Evolutionary conservation across 352 stramenopile genomes (phyloP), one percentile per base, ranked within the genome.

Genomic region (Pythium dissotocum): DNA sequence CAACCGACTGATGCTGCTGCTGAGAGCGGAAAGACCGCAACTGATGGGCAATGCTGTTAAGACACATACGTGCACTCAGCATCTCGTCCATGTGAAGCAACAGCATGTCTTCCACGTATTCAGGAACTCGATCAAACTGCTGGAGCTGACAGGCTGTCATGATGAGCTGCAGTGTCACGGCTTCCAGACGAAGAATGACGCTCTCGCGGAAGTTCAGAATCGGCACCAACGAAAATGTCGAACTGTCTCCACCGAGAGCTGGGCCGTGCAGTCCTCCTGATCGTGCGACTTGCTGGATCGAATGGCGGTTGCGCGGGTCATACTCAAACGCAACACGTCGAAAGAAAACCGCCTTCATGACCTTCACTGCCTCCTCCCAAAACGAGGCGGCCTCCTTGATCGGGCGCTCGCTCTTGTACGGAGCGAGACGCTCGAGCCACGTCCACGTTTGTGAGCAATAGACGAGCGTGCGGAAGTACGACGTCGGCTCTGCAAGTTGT

Each of bases 191-290:
- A 51, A 83, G 55, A 24, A 93, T 92, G 48, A 92, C 88, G 12
- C 78, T 73, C 65, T 91, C 83, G n/a, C 80, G 86, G 61, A 94
- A 94, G 62, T 94, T 94, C 24, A 94, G 56, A 35, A 94, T 90
- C 14, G 86, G 86, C 9, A 94, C 83, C 44, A 94, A 72, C 28
- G 76, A 91, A 57, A 89, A 94, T 13, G 72, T 76, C 12, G 62
- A 67, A n/a, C 58, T 67, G 57, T 63, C 53, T 13, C 57, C 62
- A 35, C 63, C 56, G n/a, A 65, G 9, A 0, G 57, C 48, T 4
- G 63, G 63, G 9, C 55, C 58, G 9, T 65, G 56, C 0, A 62
- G 36, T 35, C 57, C 58, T n/a, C 61, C 61, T 53, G 69, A 69
- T 77, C 71, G 14, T 63, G 73, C 66, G 9, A 68, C 59, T 21